Percentiles rank a stretch among this genome's conserved stretches.
Conservation (phyloP, 1,139 yeast genomes). For the Sugiyamaella xylanicola region DNA sequence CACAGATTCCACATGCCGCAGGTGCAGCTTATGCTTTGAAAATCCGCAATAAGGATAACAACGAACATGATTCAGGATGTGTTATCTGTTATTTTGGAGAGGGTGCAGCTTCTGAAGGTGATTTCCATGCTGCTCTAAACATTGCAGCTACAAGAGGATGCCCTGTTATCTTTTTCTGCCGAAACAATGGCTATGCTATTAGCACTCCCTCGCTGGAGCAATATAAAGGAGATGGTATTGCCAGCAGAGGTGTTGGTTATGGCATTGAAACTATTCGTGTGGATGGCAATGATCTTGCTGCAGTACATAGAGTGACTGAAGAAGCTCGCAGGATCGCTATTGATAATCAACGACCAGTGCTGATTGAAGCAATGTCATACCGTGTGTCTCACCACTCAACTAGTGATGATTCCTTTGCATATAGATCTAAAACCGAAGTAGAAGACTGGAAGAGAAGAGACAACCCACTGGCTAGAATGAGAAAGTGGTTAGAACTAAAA, state of each 20-base stretch:
- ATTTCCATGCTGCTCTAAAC: slow-evolving; percentile 44
- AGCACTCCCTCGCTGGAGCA: slow-evolving; percentile 44
- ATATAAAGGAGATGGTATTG: slow-evolving; percentile 45
- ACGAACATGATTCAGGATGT: slow-evolving; percentile 26
- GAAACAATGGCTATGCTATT: slow-evolving; percentile 45
- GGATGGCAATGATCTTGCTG: slow-evolving; percentile 44
- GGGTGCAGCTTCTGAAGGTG: slow-evolving; percentile 46
- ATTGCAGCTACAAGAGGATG: slow-evolving; percentile 44
- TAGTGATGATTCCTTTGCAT: slow-evolving; percentile 45
- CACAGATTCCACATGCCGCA: slow-evolving; percentile 45
- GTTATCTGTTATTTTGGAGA: slow-evolving; percentile 44
- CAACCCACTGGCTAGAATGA: slow-evolving; percentile 42
- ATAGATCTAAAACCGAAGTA: slow-evolving; percentile 42
- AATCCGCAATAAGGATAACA: slow-evolving; percentile 33
- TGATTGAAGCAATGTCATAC: slow-evolving; percentile 45
- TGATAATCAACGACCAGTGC: slow-evolving; percentile 39
- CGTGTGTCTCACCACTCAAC: slow-evolving; percentile 45
- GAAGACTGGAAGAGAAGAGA: slow-evolving; percentile 44
- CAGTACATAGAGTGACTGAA: slow-evolving; percentile 41
- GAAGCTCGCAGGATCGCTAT: slow-evolving; percentile 40
- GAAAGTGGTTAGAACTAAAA: slow-evolving; percentile 41
- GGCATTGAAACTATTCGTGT: slow-evolving; percentile 44
- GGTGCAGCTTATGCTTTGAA: slow-evolving; percentile 45
- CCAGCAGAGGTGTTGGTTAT: slow-evolving; percentile 42
- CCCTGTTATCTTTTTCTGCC: slow-evolving; percentile 42